A percentile compares a stretch with the other conserved stretches of the same genome.
Evolutionary conservation across 768 basidiomycete genomes (phyloP).

Genomic region (Suillus variegatus): DNA sequence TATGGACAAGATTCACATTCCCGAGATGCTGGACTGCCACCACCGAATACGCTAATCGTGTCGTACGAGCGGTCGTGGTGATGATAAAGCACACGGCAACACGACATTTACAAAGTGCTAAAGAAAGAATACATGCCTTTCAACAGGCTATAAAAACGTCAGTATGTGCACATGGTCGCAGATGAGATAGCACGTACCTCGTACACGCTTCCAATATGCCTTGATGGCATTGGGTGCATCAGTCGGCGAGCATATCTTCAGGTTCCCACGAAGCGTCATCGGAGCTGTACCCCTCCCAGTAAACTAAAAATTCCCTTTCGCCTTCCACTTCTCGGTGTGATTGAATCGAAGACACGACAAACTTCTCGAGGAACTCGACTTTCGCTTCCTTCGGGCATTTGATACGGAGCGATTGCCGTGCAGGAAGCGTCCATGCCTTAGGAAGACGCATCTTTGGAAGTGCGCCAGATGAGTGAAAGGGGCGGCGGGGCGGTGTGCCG

Average conservation of each 20-base stretch:
- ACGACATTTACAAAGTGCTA: neutral
- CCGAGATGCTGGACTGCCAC: neutral
- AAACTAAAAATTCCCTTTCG: slow-evolving; percentile 46
- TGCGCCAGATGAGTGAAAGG: slow-evolving; percentile 35
- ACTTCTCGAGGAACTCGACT: slow-evolving; percentile 40
- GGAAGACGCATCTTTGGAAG: slow-evolving; percentile 40
- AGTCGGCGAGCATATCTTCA: slow-evolving; percentile 40
- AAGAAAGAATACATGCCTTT: neutral
- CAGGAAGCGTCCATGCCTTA: slow-evolving; percentile 56
- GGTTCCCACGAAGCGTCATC: slow-evolving; percentile 63
- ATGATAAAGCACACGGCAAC: neutral
- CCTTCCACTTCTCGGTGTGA: slow-evolving; percentile 38
- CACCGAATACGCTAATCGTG: neutral
- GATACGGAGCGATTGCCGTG: slow-evolving; percentile 44
- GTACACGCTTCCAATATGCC: slow-evolving; percentile 36
- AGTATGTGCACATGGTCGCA: neutral
- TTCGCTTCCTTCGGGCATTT: slow-evolving; percentile 35
- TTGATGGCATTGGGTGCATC: slow-evolving; percentile 50
- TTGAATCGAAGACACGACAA: slow-evolving; percentile 40
- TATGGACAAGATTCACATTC: neutral
- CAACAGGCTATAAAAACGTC: neutral
- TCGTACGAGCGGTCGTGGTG: neutral
- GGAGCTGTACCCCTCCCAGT: slow-evolving; percentile 56
- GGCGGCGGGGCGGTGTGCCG: slow-evolving; percentile 40
- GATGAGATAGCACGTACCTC: slow-evolving; percentile 13